phyloP scores from a whole-genome alignment of 371 early-diverging fungal species.

The Syncephalastrum monosporum region DNA sequence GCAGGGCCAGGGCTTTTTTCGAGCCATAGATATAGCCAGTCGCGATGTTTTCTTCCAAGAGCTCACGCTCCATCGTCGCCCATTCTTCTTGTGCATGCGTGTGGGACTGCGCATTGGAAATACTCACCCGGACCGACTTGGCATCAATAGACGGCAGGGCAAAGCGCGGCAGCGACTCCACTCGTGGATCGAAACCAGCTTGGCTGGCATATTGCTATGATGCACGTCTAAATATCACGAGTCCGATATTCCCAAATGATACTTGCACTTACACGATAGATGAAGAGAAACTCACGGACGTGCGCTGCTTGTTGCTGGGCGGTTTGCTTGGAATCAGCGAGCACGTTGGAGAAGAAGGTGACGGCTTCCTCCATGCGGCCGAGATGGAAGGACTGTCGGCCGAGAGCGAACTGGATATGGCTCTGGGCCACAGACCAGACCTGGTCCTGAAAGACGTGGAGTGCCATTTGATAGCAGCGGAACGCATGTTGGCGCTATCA shows the following conservation, averaged over 20 bases:
- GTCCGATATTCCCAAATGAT: neutral
- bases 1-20: conserved; percentile 39
- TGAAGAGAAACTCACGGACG: conserved; percentile 74
- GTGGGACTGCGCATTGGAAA: conserved; percentile 46
- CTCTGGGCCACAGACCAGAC: conserved; percentile 83
- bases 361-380: conserved; percentile 58
- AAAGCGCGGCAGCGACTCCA: conserved; percentile 41
- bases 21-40: conserved; percentile 36
- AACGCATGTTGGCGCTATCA: conserved; percentile 70
- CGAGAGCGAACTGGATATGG: conserved; percentile 85
- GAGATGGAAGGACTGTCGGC: conserved; percentile 70
- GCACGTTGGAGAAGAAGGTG: conserved; percentile 63
- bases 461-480: conserved; percentile 69
- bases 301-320: conserved; percentile 71
- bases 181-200: conserved; percentile 36
- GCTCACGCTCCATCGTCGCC: conserved; percentile 61
- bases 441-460: conserved; percentile 58
- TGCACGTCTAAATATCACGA: neutral
- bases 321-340: conserved; percentile 65
- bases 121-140: conserved; percentile 40
- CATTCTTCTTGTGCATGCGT: conserved; percentile 54
- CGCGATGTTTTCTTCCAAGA: conserved; percentile 52
- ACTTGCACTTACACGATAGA: conserved; percentile 58
- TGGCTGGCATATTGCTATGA: conserved; percentile 46
- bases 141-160: conserved; percentile 54